Percentiles rank a stretch among this genome's conserved stretches.
Conservation (phyloP, 805 yeast genomes). For the Saccharomyces jurei region DNA sequence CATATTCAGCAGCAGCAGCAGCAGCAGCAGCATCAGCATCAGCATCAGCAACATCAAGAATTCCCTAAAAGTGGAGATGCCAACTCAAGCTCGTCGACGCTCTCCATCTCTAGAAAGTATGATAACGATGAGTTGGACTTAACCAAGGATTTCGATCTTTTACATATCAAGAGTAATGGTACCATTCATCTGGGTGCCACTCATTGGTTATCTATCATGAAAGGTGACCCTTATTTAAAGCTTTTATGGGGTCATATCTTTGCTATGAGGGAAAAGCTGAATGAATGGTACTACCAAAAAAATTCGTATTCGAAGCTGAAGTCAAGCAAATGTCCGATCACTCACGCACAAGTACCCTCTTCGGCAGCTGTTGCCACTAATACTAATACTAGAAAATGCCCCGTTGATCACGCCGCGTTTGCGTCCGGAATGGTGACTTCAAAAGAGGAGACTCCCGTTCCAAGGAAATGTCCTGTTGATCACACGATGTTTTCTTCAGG, state of each 20-base stretch:
- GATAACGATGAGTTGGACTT: slow-evolving; percentile 32
- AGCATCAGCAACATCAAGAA: background rate
- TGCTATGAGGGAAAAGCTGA: slow-evolving; percentile 33
- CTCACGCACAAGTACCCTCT: background rate
- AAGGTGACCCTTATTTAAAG: slow-evolving; percentile 49
- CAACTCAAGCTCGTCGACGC: background rate
- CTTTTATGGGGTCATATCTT: slow-evolving; percentile 46
- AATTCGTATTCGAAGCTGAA: slow-evolving; percentile 7
- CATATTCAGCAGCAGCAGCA: background rate
- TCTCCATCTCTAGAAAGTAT: slow-evolving; percentile 12
- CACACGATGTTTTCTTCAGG: slow-evolving; percentile 1
- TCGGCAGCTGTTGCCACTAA: background rate
- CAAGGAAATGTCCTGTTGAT: slow-evolving; percentile 7
- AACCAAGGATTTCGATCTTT: slow-evolving; percentile 38
- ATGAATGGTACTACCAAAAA: slow-evolving; percentile 29
- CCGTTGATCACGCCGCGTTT: slow-evolving; percentile 12
- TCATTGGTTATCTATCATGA: slow-evolving; percentile 52
- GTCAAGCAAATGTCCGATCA: slow-evolving; percentile 14
- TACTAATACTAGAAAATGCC: slow-evolving; percentile 7
- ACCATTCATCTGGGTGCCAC: slow-evolving; percentile 43
- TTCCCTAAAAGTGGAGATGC: background rate
- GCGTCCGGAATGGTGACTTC: background rate
- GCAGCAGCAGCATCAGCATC: background rate
- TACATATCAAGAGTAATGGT: slow-evolving; percentile 36
- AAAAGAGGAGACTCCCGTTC: background rate